Base-by-base conservation (phyloP, 495 filamentous ascomycete genomes). In the Bacidia gigantensis region DNA sequence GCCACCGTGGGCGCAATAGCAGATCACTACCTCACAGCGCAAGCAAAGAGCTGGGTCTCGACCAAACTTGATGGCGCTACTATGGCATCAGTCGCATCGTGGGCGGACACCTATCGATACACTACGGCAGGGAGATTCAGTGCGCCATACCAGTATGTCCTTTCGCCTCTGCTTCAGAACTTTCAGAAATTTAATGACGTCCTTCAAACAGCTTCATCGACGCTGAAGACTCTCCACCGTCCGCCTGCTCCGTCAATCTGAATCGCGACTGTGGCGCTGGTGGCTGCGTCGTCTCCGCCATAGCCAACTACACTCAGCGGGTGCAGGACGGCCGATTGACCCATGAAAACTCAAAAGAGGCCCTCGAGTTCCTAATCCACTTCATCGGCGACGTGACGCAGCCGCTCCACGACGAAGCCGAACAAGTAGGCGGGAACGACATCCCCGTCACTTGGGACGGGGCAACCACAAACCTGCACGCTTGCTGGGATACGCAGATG, bases 401-500 rank as follows among this genome's bases (percentile, higher is more conserved):
- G 54, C 80, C 80, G 0, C 69, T 84, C 0, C 80, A 83, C 59
- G 73, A 74, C 54, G 80, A 84, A 54, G 69, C 64, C 9, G 70
- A 74, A 35, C 69, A 73, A 7, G 56, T 70, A 2, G 81, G 81
- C 25, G 80, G 77, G 14, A 83, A 83, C 64, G 64, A 68, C 43
- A 76, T 84, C 52, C 47, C 64, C n/a, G 80, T 84, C 18, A 63
- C 60, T 0, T 84, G 74, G 60, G 60, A 72, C 29, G 72, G 73
- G 14, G 65, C 69, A 24, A 57, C 49, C 17, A 78, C 77, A 18
- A 84, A 84, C 53, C 67, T 84, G 3, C 81, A 84, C 61, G 60
- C 77, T 1, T 67, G 72, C 50, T 84, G 81, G 81, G 81, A 84
- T 62, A 81, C 72, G 21, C 64, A 75, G 38, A 83, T 84, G 62